Evolutionary conservation across 2,329 filamentous ascomycete species (phyloP).

Genomic region (Arthrobotrys entomopaga): DNA sequence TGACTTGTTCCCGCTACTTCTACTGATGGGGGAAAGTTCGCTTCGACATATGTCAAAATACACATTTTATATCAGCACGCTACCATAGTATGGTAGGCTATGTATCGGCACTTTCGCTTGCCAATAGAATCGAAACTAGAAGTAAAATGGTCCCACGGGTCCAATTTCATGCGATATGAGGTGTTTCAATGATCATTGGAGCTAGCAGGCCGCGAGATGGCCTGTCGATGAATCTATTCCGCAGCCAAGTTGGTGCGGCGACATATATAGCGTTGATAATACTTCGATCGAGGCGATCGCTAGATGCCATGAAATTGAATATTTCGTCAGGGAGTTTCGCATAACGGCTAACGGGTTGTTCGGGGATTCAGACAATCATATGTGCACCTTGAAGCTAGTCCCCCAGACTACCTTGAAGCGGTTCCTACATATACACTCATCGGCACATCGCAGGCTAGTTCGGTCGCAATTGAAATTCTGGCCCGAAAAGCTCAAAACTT

Average conservation of each 20-base stretch:
- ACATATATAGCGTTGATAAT: no score
- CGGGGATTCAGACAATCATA: no score
- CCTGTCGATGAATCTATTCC: neutral
- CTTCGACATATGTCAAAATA: conserved; percentile 7
- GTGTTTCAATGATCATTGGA: conserved; percentile 55
- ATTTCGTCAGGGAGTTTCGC: no score
- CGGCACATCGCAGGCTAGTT: conserved; percentile 34
- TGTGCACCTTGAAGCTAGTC: no score
- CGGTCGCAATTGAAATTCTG: conserved; percentile 26
- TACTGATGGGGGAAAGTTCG: neutral
- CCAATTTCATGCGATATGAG: conserved; percentile 53
- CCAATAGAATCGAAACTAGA: conserved; percentile 9
- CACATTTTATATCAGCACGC: no score
- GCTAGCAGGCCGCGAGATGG: conserved; percentile 38
- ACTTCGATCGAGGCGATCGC: no score
- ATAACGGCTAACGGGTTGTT: no score
- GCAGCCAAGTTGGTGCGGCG: no score
- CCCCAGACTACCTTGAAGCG: no score
- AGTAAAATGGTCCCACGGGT: conserved; percentile 12
- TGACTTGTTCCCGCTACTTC: conserved; percentile 43
- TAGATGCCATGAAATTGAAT: no score
- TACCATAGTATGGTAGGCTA: no score
- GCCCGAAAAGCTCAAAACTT: conserved; percentile 37
- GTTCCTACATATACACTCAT: conserved; percentile 14
- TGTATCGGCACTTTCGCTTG: conserved; percentile 1